phyloP scores from a whole-genome alignment of 345 rosid species.

The Salix suchowensis region DNA sequence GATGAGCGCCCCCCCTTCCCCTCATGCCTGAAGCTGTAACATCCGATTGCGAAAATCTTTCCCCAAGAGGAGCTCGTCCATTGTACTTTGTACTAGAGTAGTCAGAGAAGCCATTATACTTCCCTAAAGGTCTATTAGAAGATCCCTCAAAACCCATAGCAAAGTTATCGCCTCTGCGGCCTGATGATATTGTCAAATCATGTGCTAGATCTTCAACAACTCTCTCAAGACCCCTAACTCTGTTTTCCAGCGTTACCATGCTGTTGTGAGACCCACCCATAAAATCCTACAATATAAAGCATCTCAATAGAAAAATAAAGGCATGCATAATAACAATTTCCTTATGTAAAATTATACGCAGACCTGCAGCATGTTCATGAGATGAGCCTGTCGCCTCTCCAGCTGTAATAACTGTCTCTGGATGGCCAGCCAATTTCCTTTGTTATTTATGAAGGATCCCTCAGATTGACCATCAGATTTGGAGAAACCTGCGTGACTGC shows the following conservation, averaged over 20 bases:
- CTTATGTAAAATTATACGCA: constrained; percentile 13
- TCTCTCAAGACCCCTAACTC: constrained; percentile 97
- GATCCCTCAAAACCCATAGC: constrained; percentile 62
- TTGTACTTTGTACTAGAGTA: constrained; percentile 56
- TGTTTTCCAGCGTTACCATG: constrained; percentile 86
- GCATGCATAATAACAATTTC: constrained; percentile 13
- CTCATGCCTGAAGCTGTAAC: constrained; percentile 49
- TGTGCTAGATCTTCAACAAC: constrained; percentile 90
- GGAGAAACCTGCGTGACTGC: constrained; percentile 48
- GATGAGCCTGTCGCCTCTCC: constrained; percentile 91
- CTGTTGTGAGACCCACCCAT: constrained; percentile 98
- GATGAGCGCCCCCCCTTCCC: constrained; percentile 70
- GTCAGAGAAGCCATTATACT: constrained; percentile 70
- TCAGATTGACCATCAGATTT: constrained; percentile 70
- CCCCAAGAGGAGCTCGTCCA: constrained; percentile 65
- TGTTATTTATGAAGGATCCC: constrained; percentile 64
- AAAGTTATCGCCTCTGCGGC: constrained; percentile 62
- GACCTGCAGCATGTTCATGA: constrained; percentile 95
- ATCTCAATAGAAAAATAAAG: constrained; percentile 17
- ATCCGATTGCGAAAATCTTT: constrained; percentile 70
- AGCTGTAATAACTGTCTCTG: constrained; percentile 89
- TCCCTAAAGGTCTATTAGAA: constrained; percentile 48
- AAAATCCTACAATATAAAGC: constrained; percentile 59
- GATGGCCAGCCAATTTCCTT: constrained; percentile 90
- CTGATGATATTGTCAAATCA: constrained; percentile 80